A percentile compares a stretch with the other conserved stretches of the same genome.
Evolutionary conservation across 768 basidiomycete species (phyloP).

Genomic region (Strobilomyces dryophilus): DNA sequence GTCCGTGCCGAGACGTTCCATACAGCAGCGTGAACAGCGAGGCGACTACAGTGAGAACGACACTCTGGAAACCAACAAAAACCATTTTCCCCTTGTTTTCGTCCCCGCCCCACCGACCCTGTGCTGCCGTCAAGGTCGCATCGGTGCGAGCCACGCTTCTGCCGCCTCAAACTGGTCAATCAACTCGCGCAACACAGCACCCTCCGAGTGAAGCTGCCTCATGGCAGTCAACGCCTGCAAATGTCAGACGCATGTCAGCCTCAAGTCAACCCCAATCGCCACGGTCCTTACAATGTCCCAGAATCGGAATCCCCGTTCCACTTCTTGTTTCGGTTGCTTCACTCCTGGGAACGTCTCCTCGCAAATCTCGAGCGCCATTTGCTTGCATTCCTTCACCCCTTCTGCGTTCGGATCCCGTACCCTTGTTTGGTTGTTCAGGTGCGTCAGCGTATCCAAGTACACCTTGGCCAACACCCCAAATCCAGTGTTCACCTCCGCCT

Average conservation of each 20-base stretch:
- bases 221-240: conserved; percentile 80
- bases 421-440: conserved; percentile 75
- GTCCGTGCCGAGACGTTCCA: background rate
- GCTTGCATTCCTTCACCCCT: conserved; percentile 78
- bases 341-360: conserved; percentile 94
- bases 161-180: conserved; percentile 96
- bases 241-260: conserved; percentile 24
- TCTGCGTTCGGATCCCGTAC: conserved; percentile 75
- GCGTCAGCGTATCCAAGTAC: conserved; percentile 88
- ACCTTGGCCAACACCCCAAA: conserved; percentile 98
- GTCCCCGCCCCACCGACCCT: conserved; percentile 1
- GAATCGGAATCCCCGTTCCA: conserved; percentile 96
- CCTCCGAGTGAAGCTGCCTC: conserved; percentile 81
- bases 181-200: conserved; percentile 77
- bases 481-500: conserved; percentile 94
- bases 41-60: no score
- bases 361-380: conserved; percentile 84
- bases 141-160: conserved; percentile 89
- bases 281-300: conserved; percentile 84
- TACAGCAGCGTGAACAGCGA: no score
- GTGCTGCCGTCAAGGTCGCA: conserved; percentile 61
- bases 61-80: background rate
- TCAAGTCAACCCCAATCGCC: conserved; percentile 11
- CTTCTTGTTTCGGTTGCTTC: conserved; percentile 80
- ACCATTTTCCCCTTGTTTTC: background rate